phyloP scores from a whole-genome alignment of 192 early-diverging fungal genomes.

The Coemansia sp. region DNA sequence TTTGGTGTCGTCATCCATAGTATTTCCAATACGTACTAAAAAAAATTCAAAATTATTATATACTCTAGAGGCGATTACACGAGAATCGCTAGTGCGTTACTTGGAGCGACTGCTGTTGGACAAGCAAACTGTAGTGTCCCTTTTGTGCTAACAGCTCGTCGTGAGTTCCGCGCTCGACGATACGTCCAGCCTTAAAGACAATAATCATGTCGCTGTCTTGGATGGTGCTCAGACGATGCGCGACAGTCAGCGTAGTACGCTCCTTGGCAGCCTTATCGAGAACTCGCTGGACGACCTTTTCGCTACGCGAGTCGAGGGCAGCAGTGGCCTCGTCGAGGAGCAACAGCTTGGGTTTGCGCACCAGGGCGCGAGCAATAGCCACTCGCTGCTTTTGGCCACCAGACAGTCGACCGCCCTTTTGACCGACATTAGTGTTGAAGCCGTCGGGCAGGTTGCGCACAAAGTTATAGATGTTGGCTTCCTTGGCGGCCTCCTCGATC shows the following conservation, averaged over 20 bases:
- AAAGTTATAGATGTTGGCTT: conserved; percentile 76
- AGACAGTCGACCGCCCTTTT: conserved; percentile 61
- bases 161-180: conserved; percentile 65
- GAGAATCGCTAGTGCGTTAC: conserved; percentile 40
- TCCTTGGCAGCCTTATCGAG: conserved; percentile 68
- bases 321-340: conserved; percentile 85
- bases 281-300: conserved; percentile 70
- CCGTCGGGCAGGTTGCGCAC: conserved; percentile 78
- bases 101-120: conserved; percentile 71
- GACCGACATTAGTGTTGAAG: conserved; percentile 84
- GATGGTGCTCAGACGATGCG: conserved; percentile 58
- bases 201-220: conserved; percentile 21
- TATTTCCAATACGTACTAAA: no score
- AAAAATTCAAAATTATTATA: no score
- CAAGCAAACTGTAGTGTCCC: conserved; percentile 62
- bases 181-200: conserved; percentile 25
- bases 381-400: conserved; percentile 75
- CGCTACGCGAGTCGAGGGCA: conserved; percentile 70
- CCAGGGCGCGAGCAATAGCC: conserved; percentile 85
- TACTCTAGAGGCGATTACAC: no score
- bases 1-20: no score
- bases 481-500: conserved; percentile 34
- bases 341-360: conserved; percentile 81
- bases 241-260: conserved; percentile 76
- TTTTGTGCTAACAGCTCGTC: conserved; percentile 53